Percentiles rank a stretch among this genome's conserved stretches.
These are phyloP conservation scores for Cladosporium sp. DNA, from an alignment of 2,329 filamentous ascomycete species.

Conservation along the genomic window DNA sequence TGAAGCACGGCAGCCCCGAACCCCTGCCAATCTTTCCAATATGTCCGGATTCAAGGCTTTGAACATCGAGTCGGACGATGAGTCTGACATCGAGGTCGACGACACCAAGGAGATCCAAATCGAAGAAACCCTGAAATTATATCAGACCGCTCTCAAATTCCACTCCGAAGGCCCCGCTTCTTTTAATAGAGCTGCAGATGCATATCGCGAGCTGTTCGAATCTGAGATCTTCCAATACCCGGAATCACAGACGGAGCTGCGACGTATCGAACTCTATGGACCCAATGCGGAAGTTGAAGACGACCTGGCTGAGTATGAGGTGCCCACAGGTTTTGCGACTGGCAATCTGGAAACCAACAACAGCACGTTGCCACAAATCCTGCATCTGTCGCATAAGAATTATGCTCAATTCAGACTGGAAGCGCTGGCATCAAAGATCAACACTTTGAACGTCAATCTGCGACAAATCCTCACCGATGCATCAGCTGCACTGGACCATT, in stretches of 20 bases:
- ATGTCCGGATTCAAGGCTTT: slow-evolving; percentile 73
- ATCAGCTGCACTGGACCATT: slow-evolving; percentile 47
- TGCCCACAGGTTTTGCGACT: slow-evolving; percentile 26
- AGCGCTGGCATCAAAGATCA: slow-evolving; percentile 26
- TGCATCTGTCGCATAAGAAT: slow-evolving; percentile 94
- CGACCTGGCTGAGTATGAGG: slow-evolving; percentile 24
- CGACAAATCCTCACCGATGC: slow-evolving; percentile 32
- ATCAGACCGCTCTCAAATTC: slow-evolving; percentile 84
- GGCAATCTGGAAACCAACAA: slow-evolving; percentile 68
- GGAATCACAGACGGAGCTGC: slow-evolving; percentile 80
- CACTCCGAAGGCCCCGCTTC: slow-evolving; percentile 80
- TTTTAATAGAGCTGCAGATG: slow-evolving; percentile 70
- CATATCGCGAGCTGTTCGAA: slow-evolving; percentile 79
- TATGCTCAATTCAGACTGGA: slow-evolving; percentile 91
- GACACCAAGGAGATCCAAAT: slow-evolving; percentile 96
- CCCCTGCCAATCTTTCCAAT: no score
- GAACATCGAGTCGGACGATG: slow-evolving; percentile 91
- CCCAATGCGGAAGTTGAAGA: slow-evolving; percentile 39
- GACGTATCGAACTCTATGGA: slow-evolving; percentile 58
- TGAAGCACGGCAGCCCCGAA: no score
- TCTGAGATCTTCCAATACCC: slow-evolving; percentile 94
- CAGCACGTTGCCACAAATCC: slow-evolving; percentile 79
- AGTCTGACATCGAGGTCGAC: slow-evolving; percentile 85
- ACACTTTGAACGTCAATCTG: slow-evolving; percentile 22
- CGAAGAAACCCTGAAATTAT: slow-evolving; percentile 92